Conservation (phyloP, 1,284 basidiomycete genomes). For the Melampsora abietis-canadensis region DNA sequence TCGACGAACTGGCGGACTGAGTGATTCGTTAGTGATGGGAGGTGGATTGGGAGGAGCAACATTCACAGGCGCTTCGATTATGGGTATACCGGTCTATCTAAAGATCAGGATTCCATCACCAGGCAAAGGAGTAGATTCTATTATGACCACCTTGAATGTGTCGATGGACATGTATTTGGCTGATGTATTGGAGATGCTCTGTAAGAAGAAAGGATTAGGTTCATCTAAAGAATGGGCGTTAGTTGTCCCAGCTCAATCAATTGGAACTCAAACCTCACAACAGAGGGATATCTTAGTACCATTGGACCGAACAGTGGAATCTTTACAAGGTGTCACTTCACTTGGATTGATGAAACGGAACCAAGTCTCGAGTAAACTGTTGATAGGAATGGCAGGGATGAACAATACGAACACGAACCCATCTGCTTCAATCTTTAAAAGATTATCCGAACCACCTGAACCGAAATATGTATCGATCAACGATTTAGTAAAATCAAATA, state of each 20-base stretch:
- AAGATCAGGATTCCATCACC: constrained; percentile 42
- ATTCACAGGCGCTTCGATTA: constrained; percentile 37
- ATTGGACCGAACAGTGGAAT: constrained; percentile 90
- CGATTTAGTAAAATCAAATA: constrained; percentile 64
- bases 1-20: background rate
- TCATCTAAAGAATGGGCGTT: constrained; percentile 51
- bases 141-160: constrained; percentile 53
- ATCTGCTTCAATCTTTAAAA: constrained; percentile 84
- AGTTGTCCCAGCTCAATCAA: constrained; percentile 44
- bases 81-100: constrained; percentile 44
- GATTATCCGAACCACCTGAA: constrained; percentile 70
- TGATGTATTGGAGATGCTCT: constrained; percentile 72
- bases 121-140: constrained; percentile 45
- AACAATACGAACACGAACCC: constrained; percentile 67
- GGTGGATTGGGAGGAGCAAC: constrained; percentile 24
- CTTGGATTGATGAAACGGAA: constrained; percentile 76
- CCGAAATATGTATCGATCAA: constrained; percentile 57
- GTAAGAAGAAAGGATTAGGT: constrained; percentile 50
- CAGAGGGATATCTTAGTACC: constrained; percentile 69
- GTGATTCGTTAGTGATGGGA: background rate
- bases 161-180: constrained; percentile 93
- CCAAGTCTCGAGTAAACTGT: constrained; percentile 64
- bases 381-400: constrained; percentile 56
- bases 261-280: constrained; percentile 38
- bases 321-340: constrained; percentile 79